These are phyloP conservation scores for Clonostachys chloroleuca DNA, from an alignment of 2,329 filamentous ascomycete species.

Conservation along the genomic window DNA sequence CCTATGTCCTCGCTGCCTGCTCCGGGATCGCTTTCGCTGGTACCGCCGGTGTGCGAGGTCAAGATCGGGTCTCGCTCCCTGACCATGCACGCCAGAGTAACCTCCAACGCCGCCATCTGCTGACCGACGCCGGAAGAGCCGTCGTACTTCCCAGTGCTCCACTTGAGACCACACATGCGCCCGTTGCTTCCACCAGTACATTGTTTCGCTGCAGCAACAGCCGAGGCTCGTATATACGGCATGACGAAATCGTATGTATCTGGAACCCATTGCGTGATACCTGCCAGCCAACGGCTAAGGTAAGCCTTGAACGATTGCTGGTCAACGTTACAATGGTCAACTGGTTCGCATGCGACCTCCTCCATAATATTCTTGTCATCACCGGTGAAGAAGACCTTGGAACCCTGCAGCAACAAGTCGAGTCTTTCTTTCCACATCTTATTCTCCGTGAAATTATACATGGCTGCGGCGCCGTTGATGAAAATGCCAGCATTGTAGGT, in stretches of 20 bases:
- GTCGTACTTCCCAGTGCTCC: slow-evolving; percentile 54
- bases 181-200: slow-evolving; percentile 53
- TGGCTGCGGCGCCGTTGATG: slow-evolving; percentile 61
- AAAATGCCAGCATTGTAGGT: slow-evolving; percentile 66
- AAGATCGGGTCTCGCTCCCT: slow-evolving; percentile 32
- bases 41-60: slow-evolving; percentile 52
- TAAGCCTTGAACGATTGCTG: slow-evolving; percentile 63
- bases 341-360: slow-evolving; percentile 61
- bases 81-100: slow-evolving; percentile 59
- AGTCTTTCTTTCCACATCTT: slow-evolving; percentile 54
- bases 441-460: slow-evolving; percentile 58
- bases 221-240: slow-evolving; percentile 48
- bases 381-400: slow-evolving; percentile 49
- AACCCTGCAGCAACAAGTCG: slow-evolving; percentile 49
- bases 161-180: slow-evolving; percentile 56
- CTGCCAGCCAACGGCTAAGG: slow-evolving; percentile 56
- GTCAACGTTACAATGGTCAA: slow-evolving; percentile 56
- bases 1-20: slow-evolving; percentile 42
- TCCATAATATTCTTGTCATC: slow-evolving; percentile 52
- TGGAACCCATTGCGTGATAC: slow-evolving; percentile 59
- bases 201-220: slow-evolving; percentile 50
- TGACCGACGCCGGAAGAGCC: slow-evolving; percentile 60
- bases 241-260: slow-evolving; percentile 49
- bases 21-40: slow-evolving; percentile 39
- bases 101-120: slow-evolving; percentile 66